A percentile compares a stretch with the other conserved stretches of the same genome.
These are phyloP conservation scores for Fusarium succisae DNA, from an alignment of 2,329 filamentous ascomycete genomes.

Conservation along the genomic window DNA sequence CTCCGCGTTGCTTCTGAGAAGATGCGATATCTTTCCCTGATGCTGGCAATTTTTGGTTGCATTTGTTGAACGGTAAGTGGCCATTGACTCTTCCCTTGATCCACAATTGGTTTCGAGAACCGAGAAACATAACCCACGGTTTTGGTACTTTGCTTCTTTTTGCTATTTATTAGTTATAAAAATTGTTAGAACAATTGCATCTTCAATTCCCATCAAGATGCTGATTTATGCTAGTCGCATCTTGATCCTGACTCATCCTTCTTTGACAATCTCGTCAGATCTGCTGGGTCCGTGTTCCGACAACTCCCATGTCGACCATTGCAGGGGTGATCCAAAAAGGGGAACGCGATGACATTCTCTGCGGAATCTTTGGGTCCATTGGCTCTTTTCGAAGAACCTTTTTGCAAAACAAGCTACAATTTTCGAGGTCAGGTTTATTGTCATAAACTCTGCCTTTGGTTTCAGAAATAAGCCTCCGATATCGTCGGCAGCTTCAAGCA, in stretches of 20 bases:
- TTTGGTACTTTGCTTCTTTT: background rate
- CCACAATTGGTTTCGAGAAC: constrained; percentile 17
- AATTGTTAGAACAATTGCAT: background rate
- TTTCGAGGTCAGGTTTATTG: background rate
- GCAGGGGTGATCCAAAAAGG: constrained; percentile 7
- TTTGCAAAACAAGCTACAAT: background rate
- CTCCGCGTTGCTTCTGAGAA: background rate
- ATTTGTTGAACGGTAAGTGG: background rate
- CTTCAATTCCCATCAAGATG: background rate
- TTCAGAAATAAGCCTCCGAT: background rate
- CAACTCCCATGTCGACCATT: background rate
- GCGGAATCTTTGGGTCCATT: background rate
- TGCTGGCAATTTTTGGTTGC: background rate
- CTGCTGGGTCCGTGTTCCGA: background rate
- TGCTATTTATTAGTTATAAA: background rate
- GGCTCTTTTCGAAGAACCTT: background rate
- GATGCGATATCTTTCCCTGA: background rate
- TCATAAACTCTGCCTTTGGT: background rate
- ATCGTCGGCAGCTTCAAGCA: background rate
- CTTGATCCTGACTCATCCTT: constrained; percentile 9
- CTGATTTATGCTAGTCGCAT: background rate
- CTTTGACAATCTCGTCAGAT: background rate
- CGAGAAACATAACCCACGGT: background rate
- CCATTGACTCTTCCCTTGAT: background rate
- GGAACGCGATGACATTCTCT: constrained; percentile 30